Evolutionary conservation across 2,329 filamentous ascomycete genomes (phyloP).

Genomic region (Lecanoromycetidae sp.): DNA sequence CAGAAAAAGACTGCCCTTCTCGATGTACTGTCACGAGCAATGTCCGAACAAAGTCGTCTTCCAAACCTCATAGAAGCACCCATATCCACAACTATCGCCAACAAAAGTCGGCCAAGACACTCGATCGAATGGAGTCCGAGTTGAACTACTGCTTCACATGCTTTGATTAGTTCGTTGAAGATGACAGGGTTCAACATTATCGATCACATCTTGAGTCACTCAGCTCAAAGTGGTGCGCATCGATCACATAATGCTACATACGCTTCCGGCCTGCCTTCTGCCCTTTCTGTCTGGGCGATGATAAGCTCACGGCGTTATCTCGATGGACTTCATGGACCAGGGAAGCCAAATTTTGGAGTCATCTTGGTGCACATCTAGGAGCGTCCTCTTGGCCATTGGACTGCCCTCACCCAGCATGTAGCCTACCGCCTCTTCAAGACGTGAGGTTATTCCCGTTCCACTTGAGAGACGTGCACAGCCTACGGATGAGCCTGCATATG

Average conservation of each 20-base stretch:
- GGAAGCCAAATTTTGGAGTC: conserved; percentile 2
- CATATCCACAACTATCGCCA: conserved; percentile 3
- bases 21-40: conserved; percentile 1
- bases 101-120: background rate
- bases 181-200: background rate
- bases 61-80: background rate
- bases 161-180: conserved; percentile 8
- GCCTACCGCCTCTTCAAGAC: background rate
- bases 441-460: conserved; percentile 6
- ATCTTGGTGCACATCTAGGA: background rate
- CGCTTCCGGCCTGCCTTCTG: conserved; percentile 3
- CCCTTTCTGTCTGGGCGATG: conserved; percentile 2
- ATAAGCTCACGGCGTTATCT: background rate
- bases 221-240: background rate
- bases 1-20: conserved; percentile 4
- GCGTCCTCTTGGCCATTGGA: background rate
- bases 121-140: background rate
- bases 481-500: conserved; percentile 1
- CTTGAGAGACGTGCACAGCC: conserved; percentile 6
- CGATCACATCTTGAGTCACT: background rate
- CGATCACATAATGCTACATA: conserved; percentile 5
- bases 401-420: background rate
- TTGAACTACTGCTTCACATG: conserved; percentile 7
- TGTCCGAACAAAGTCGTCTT: conserved; percentile 3
- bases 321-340: conserved; percentile 5